Evolutionary conservation across 768 basidiomycete genomes (phyloP).

Genomic region (Gyrodon lividus): DNA sequence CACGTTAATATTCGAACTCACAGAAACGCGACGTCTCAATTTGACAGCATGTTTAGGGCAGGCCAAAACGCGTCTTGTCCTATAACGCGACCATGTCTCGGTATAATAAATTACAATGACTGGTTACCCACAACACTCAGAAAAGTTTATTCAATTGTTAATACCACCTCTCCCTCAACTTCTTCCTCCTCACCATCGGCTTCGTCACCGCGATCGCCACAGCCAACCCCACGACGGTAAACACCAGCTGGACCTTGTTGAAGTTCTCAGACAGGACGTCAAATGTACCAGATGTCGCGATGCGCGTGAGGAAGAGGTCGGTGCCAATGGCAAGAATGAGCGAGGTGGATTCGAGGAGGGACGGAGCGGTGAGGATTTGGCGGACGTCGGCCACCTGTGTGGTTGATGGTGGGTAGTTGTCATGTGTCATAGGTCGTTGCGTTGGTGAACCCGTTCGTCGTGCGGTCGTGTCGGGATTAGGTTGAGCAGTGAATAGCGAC

Average conservation of each 20-base stretch:
- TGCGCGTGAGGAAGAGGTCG: constrained; percentile 85
- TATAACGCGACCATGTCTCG: too few species aligned
- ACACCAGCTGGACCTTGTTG: constrained; percentile 87
- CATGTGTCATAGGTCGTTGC: too few species aligned
- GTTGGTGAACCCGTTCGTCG: not conserved
- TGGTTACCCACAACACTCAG: too few species aligned
- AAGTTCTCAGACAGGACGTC: constrained; percentile 91
- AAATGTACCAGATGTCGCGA: constrained; percentile 86
- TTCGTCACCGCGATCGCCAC: constrained; percentile 77
- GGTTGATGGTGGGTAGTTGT: not conserved
- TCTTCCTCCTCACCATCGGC: constrained; percentile 76
- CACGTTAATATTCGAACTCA: not conserved
- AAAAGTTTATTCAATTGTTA: not conserved
- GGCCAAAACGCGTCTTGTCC: constrained; percentile 25
- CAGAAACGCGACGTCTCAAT: constrained; percentile 7
- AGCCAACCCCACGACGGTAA: constrained; percentile 72
- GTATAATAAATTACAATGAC: not conserved
- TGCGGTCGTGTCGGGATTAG: not conserved
- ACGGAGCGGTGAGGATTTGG: constrained; percentile 73
- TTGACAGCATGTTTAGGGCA: constrained; percentile 17
- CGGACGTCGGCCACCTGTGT: constrained; percentile 68
- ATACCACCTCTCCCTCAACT: constrained; percentile 73
- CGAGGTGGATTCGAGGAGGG: constrained; percentile 89
- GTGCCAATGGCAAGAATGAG: constrained; percentile 83
- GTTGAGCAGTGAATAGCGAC: not conserved